Conservation (phyloP, 345 rosid species). For the Cochlearia excelsa region DNA sequence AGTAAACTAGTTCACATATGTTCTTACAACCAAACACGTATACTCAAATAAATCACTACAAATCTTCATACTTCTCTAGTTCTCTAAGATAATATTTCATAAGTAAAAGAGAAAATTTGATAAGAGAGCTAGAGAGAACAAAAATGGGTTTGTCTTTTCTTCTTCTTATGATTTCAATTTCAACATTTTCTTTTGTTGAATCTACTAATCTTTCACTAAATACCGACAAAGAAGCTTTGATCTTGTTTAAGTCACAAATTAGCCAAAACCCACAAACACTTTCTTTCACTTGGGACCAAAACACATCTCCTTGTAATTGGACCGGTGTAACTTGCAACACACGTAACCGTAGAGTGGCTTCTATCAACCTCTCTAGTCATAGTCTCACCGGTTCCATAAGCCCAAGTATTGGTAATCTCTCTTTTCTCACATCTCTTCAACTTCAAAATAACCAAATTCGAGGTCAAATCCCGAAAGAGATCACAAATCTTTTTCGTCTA, state of each 20-base stretch:
- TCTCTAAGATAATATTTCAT: too few species aligned
- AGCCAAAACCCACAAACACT: slow-evolving; percentile 19
- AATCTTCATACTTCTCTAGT: too few species aligned
- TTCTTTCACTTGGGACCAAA: slow-evolving; percentile 42
- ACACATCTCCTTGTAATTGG: slow-evolving; percentile 47
- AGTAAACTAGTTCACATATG: too few species aligned
- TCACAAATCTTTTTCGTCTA: slow-evolving; percentile 42
- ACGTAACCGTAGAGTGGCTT: slow-evolving; percentile 37
- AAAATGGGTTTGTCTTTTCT: not conserved
- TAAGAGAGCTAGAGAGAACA: too few species aligned
- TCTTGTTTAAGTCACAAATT: slow-evolving; percentile 44
- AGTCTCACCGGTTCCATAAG: slow-evolving; percentile 41
- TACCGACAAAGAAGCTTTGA: slow-evolving; percentile 45
- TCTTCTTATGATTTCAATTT: slow-evolving; percentile 2
- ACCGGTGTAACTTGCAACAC: slow-evolving; percentile 46
- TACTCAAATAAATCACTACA: too few species aligned
- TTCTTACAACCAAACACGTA: too few species aligned
- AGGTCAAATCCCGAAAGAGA: slow-evolving; percentile 41
- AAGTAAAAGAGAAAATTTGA: too few species aligned
- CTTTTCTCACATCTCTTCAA: slow-evolving; percentile 46
- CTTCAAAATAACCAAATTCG: slow-evolving; percentile 44
- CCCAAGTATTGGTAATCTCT: slow-evolving; percentile 47
- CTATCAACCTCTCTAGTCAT: slow-evolving; percentile 35
- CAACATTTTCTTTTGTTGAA: slow-evolving; percentile 12
- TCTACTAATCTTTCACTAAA: slow-evolving; percentile 30